Evolutionary conservation across 352 stramenopile genomes (phyloP).

Genomic region (Globisporangium irregulare): DNA sequence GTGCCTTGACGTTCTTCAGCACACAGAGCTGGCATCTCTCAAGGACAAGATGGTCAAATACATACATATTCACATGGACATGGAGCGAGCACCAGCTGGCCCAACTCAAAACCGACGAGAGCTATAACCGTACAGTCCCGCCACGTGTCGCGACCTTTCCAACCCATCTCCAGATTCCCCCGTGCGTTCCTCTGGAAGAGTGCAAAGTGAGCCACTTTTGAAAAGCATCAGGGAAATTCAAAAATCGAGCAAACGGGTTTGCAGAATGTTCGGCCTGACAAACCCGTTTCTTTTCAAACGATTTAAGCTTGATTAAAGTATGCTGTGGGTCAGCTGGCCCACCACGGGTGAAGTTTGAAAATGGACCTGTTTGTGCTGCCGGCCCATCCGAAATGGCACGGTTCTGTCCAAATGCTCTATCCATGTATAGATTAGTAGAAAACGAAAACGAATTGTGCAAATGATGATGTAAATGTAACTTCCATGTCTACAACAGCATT

Average conservation of each 20-base stretch:
- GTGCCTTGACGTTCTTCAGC: too few species aligned
- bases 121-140: not conserved
- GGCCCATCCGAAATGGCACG: not conserved
- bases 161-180: not conserved
- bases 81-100: not conserved
- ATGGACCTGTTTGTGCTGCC: not conserved
- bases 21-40: too few species aligned
- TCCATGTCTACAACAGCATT: not conserved
- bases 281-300: not conserved
- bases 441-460: too few species aligned
- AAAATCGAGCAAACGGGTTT: not conserved
- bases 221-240: slow-evolving; percentile 1
- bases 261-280: not conserved
- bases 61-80: not conserved
- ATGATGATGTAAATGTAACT: not conserved
- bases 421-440: not conserved
- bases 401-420: slow-evolving; percentile 6
- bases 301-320: not conserved
- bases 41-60: not conserved
- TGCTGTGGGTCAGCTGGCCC: not conserved
- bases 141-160: not conserved
- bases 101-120: not conserved
- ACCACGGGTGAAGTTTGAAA: too few species aligned
- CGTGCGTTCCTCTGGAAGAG: not conserved
- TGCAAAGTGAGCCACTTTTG: slow-evolving; percentile 3